Conservation (phyloP, 2,329 filamentous ascomycete genomes). For the Aspergillus versicolor region DNA sequence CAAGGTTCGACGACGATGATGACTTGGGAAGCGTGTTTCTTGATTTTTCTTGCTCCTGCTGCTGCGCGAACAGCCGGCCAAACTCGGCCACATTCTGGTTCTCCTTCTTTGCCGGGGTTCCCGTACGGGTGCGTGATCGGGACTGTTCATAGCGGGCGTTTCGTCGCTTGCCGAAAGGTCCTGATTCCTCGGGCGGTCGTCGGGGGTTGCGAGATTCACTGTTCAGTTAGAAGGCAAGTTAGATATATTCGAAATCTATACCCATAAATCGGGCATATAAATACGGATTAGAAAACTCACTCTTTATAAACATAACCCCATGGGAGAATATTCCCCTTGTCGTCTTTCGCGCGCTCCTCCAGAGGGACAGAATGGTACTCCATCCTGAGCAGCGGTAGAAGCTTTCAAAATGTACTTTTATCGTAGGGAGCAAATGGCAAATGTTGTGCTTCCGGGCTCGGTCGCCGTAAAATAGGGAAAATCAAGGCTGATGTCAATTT, state of each 20-base stretch:
- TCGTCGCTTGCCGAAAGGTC: constrained; percentile 59
- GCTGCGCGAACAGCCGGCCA: constrained; percentile 44
- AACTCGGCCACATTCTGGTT: constrained; percentile 54
- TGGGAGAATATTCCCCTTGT: constrained; percentile 59
- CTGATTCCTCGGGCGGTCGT: constrained; percentile 58
- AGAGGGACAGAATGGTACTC: constrained; percentile 66
- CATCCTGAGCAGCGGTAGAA: constrained; percentile 40
- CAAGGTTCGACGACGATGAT: constrained; percentile 42
- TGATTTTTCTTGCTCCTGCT: constrained; percentile 44
- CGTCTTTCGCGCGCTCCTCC: constrained; percentile 60
- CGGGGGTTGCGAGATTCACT: constrained; percentile 52
- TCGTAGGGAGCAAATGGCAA: not conserved
- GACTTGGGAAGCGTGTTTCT: constrained; percentile 36
- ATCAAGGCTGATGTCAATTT: not conserved
- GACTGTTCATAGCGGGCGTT: constrained; percentile 45
- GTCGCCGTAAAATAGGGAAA: too few relatives aligned
- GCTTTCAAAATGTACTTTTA: not conserved
- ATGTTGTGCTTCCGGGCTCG: not conserved
- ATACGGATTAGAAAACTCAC: constrained; percentile 40
- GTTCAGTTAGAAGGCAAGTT: not conserved
- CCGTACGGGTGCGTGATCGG: constrained; percentile 56
- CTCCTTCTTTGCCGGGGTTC: constrained; percentile 58
- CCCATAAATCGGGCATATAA: too few relatives aligned
- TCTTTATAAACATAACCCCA: constrained; percentile 64
- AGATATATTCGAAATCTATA: not conserved